These are phyloP conservation scores for Quercus glauca DNA, from an alignment of 306 rosid genomes.

Conservation along the genomic window DNA sequence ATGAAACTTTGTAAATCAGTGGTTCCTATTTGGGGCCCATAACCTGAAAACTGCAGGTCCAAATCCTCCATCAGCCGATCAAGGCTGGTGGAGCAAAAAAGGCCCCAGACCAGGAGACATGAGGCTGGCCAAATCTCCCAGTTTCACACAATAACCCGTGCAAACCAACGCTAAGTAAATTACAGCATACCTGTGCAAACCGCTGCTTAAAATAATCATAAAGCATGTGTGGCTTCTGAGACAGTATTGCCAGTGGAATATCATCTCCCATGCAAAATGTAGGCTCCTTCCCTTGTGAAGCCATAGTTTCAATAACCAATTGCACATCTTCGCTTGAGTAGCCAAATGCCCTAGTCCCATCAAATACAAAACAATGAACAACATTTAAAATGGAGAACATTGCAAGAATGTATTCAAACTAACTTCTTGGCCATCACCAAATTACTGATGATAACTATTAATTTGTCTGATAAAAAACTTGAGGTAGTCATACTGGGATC, in stretches of 20 bases:
- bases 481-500: neutral
- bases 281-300: slow-evolving; percentile 99
- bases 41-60: no score
- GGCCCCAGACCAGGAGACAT: neutral
- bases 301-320: slow-evolving; percentile 94
- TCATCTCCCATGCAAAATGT: slow-evolving; percentile 99
- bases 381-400: slow-evolving; percentile 21
- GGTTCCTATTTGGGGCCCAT: no score
- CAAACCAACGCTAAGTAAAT: slow-evolving; percentile 1
- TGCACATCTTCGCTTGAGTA: slow-evolving; percentile 99
- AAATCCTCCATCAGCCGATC: no score
- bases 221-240: slow-evolving; percentile 93
- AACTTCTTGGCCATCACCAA: slow-evolving; percentile 19
- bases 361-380: slow-evolving; percentile 34
- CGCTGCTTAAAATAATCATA: slow-evolving; percentile 97
- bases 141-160: neutral
- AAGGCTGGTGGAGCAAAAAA: no score
- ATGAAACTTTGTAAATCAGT: no score
- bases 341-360: slow-evolving; percentile 90
- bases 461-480: neutral
- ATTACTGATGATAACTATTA: neutral
- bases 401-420: slow-evolving; percentile 16
- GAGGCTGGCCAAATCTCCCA: neutral
- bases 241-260: slow-evolving; percentile 85
- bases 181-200: slow-evolving; percentile 80